Percentiles rank a stretch among this genome's conserved stretches.
These are phyloP conservation scores for Asclepias syriaca DNA, from an alignment of 257 asterid species.

Conservation along the genomic window DNA sequence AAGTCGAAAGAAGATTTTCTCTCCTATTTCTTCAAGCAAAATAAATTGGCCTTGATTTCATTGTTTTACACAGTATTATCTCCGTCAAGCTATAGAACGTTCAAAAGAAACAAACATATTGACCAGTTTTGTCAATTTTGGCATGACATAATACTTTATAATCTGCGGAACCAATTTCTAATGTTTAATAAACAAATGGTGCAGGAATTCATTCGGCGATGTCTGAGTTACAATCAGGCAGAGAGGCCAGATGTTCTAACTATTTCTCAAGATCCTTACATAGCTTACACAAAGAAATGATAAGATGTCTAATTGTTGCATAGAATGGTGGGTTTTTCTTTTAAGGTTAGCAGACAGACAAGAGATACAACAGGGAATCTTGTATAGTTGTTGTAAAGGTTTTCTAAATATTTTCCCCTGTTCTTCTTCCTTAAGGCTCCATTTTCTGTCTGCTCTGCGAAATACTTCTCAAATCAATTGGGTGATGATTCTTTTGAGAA, in stretches of 20 bases:
- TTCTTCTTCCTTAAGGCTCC: conserved; percentile 1
- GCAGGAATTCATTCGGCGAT: conserved; percentile 94
- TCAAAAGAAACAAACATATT: too few species aligned
- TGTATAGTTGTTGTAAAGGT: conserved; percentile 50
- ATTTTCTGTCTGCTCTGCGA: background rate
- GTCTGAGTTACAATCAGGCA: conserved; percentile 79
- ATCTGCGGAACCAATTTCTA: background rate
- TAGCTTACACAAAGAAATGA: conserved; percentile 73
- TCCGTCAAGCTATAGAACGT: too few species aligned
- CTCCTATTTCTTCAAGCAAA: background rate
- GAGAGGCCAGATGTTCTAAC: conserved; percentile 88
- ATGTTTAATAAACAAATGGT: background rate
- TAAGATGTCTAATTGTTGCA: conserved; percentile 1
- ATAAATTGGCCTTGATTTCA: background rate
- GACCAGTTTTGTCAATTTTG: background rate
- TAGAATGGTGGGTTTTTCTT: background rate
- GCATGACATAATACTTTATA: background rate
- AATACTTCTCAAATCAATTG: background rate
- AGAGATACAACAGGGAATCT: conserved; percentile 27
- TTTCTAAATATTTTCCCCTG: conserved; percentile 22
- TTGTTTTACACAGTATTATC: too few species aligned
- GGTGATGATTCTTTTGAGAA: background rate
- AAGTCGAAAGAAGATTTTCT: background rate
- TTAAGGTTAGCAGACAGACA: conserved; percentile 14
- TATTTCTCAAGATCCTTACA: conserved; percentile 87